Evolutionary conservation across 306 rosid species (phyloP), one percentile per base, ranked within the genome.

Genomic region (Cucumis hystrix): DNA sequence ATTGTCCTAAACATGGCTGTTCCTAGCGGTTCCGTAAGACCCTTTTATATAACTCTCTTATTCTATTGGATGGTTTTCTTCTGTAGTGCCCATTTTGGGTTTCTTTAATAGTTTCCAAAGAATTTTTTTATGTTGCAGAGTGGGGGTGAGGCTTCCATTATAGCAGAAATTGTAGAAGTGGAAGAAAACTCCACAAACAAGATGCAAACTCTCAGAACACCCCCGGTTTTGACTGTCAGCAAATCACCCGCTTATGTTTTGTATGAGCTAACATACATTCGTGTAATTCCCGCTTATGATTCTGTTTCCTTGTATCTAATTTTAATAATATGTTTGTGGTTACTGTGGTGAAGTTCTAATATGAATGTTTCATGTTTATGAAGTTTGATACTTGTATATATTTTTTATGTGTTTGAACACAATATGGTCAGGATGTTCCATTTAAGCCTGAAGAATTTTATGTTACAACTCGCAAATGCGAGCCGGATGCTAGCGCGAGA

Each of bases 131-230:
- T 56, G 28, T 65, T 76, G 58, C 83, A 89, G 98, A 90, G 91
- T 74, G 98, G 97, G 12, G 93, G 96, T 67, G 97, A 95, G 82
- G 93, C 93, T 7, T 90, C 99, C 10, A 86, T 95, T 67, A 88
- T 90, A 14, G 99, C 97, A 4, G 97, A 92, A 77, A 82, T 95
- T 69, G 99, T 92, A 58, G 98, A 95, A 76, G 93, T 90, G 35
- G 99, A 95, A 81, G 89, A 90, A 79, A 95, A 95, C 76, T 89
- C 96, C 20, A 87, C 92, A 67, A 84, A 76, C 60, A 95, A 88
- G 82, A 86, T 92, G 97, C 96, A 90, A 78, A 92, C 95, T 14
- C 74, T 92, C 81, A 82, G 97, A 47, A 78, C 84, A 65, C 93
- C 93, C 8, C 97, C 97, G 0, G 85, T 92, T 16, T 80, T 92